phyloP scores from a whole-genome alignment of 2,329 filamentous ascomycete genomes.

The Ophiosphaerella herpotricha region DNA sequence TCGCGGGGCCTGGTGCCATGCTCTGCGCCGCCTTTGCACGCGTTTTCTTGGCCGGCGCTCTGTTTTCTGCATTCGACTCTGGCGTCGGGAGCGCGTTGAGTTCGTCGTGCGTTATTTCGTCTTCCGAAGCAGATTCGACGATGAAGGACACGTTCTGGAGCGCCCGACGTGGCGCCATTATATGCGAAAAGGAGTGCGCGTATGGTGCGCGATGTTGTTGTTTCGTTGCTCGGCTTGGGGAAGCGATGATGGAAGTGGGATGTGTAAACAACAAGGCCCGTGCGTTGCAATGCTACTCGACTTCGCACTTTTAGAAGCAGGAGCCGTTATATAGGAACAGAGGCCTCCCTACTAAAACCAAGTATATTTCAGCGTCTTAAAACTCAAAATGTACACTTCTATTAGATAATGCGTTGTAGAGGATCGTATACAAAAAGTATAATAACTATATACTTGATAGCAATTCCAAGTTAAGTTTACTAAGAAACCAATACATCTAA shows the following conservation, averaged over 20 bases:
- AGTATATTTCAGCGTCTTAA: too few relatives aligned
- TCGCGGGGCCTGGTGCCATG: slow-evolving; percentile 25
- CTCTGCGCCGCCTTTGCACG: slow-evolving; percentile 37
- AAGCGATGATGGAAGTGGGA: slow-evolving; percentile 7
- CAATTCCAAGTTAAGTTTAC: too few relatives aligned
- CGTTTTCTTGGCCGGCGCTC: slow-evolving; percentile 40
- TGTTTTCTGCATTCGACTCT: slow-evolving; percentile 49
- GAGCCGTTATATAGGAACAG: too few relatives aligned
- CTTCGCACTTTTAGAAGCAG: too few relatives aligned
- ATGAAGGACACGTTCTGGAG: slow-evolving; percentile 45
- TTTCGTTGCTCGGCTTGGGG: slow-evolving; percentile 1
- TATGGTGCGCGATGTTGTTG: background rate
- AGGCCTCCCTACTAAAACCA: too few relatives aligned
- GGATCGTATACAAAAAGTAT: too few relatives aligned
- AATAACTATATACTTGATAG: too few relatives aligned
- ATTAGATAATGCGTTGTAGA: too few relatives aligned
- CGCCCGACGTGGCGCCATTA: slow-evolving; percentile 41
- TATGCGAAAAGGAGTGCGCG: background rate
- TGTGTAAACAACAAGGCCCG: slow-evolving; percentile 14
- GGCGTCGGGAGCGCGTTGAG: slow-evolving; percentile 44
- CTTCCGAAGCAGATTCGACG: slow-evolving; percentile 48
- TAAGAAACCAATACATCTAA: too few relatives aligned
- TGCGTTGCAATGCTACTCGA: background rate
- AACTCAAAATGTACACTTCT: too few relatives aligned
- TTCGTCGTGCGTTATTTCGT: slow-evolving; percentile 46